Evolutionary conservation across 2,329 filamentous ascomycete genomes (phyloP).

Genomic region (Gnomoniopsis sp.): DNA sequence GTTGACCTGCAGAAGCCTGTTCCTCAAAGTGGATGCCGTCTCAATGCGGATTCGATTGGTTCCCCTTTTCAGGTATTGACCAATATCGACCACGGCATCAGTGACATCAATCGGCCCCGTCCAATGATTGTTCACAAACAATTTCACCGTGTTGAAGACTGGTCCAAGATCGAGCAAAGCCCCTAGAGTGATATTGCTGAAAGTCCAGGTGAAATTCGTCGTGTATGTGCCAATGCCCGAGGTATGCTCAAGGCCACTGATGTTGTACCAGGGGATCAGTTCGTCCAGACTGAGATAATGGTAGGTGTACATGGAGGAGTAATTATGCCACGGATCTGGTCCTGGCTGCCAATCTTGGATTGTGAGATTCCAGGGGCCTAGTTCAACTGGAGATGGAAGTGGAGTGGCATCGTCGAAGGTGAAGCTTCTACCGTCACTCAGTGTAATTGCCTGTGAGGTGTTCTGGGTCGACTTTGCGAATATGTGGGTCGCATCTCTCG

Average conservation of each 20-base stretch:
- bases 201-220: not conserved
- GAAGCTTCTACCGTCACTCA: not conserved
- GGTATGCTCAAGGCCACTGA: not conserved
- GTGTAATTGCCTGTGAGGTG: not conserved
- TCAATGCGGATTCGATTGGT: not conserved
- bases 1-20: constrained; percentile 5
- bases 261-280: constrained; percentile 8
- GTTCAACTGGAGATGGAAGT: not conserved
- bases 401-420: not conserved
- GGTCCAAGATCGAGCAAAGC: constrained; percentile 3
- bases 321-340: constrained; percentile 1
- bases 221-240: constrained; percentile 11
- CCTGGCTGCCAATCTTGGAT: constrained; percentile 11
- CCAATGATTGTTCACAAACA: constrained; percentile 6
- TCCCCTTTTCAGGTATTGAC: not conserved
- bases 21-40: constrained; percentile 5
- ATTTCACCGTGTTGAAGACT: not conserved
- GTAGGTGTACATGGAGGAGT: constrained; percentile 2
- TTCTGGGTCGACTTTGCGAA: not conserved
- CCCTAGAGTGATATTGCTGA: not conserved
- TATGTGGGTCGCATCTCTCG: not conserved
- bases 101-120: constrained; percentile 4
- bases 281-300: constrained; percentile 2
- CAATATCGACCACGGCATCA: constrained; percentile 1
- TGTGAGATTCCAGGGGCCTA: constrained; percentile 3